phyloP scores from a whole-genome alignment of 2,329 filamentous ascomycete genomes.

The Lasiodiplodia gonubiensis region DNA sequence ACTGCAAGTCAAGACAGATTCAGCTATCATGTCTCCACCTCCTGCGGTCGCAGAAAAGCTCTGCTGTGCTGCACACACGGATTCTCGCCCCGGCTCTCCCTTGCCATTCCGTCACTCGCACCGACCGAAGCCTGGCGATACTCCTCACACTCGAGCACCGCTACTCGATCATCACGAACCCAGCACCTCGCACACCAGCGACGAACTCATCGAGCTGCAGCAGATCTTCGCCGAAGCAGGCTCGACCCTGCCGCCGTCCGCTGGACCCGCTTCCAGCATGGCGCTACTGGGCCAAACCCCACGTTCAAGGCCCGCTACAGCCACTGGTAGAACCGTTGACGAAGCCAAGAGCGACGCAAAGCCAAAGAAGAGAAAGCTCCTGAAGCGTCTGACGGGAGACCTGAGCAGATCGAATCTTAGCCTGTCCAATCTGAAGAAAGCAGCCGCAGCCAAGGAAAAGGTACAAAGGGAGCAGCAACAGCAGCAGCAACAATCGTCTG shows the following conservation, averaged over 20 bases:
- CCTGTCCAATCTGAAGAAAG: conserved; percentile 18
- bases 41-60: conserved; percentile 7
- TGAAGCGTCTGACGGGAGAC: conserved; percentile 20
- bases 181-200: background rate
- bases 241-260: background rate
- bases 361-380: conserved; percentile 32
- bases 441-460: background rate
- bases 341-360: conserved; percentile 28
- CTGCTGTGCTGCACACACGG: conserved; percentile 9
- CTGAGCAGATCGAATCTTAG: conserved; percentile 15
- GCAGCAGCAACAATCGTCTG: background rate
- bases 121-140: background rate
- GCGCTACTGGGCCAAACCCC: background rate
- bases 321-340: background rate
- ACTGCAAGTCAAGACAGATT: background rate
- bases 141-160: background rate
- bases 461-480: conserved; percentile 9
- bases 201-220: conserved; percentile 42
- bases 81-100: conserved; percentile 12
- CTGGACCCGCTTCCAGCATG: conserved; percentile 9
- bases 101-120: conserved; percentile 1
- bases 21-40: background rate
- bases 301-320: background rate
- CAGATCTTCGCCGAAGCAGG: conserved; percentile 42
- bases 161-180: background rate